phyloP scores from a whole-genome alignment of 495 filamentous ascomycete species.

The Bombardia bombarda region DNA sequence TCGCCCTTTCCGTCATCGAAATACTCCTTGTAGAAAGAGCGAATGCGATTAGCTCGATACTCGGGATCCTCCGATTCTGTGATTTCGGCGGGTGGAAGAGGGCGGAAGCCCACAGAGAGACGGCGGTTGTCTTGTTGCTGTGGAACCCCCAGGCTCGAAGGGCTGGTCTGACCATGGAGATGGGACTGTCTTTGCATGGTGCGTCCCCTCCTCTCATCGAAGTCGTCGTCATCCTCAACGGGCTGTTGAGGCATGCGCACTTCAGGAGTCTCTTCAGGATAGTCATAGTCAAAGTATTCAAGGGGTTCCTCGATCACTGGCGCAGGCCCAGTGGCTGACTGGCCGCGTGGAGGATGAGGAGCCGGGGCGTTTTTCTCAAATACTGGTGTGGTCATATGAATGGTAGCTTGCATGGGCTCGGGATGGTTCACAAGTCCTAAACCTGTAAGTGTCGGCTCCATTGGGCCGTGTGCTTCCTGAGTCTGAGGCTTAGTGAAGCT shows the following conservation, averaged over 20 bases:
- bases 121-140: constrained; percentile 60
- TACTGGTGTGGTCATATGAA: constrained; percentile 10
- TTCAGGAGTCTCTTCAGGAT: not conserved
- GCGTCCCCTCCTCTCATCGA: constrained; percentile 22
- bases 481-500: constrained; percentile 12
- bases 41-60: constrained; percentile 88
- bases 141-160: constrained; percentile 41
- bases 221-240: constrained; percentile 10
- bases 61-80: constrained; percentile 77
- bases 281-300: constrained; percentile 21
- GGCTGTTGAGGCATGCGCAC: constrained; percentile 1
- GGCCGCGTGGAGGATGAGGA: constrained; percentile 5
- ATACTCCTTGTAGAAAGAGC: constrained; percentile 99
- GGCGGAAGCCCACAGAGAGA: constrained; percentile 84
- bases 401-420: constrained; percentile 12
- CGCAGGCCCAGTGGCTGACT: not conserved
- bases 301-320: constrained; percentile 20
- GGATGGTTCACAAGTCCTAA: constrained; percentile 12
- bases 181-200: constrained; percentile 28
- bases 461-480: constrained; percentile 9
- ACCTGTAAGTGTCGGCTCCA: constrained; percentile 9
- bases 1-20: constrained; percentile 77
- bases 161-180: constrained; percentile 24
- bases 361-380: constrained; percentile 1
- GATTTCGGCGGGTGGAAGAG: constrained; percentile 71